Evolutionary conservation across 371 early-diverging fungal genomes (phyloP), one percentile per base, ranked within the genome.

Genomic region (Mortierella sp.): DNA sequence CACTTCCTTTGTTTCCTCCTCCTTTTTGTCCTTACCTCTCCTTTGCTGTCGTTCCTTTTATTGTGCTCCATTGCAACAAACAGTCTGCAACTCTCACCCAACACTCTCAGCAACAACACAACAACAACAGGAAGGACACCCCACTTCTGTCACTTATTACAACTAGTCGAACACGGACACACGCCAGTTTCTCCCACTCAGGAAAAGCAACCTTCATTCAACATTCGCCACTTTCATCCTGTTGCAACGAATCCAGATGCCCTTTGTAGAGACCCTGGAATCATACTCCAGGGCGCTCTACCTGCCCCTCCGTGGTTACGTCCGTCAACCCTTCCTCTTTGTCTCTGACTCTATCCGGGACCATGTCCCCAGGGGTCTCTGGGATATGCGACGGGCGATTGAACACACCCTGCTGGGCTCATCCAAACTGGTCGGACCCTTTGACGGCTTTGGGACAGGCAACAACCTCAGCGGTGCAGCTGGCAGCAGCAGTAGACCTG

Each of bases 241-340:
- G 87, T 72, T 86, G 77, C 87, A 86, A 77, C 79, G 87, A 80
- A 82, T 86, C 69, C 87, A 86, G 73, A 86, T 86, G 87, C 87
- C 87, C 14, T 79, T 86, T 77, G 87, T 86, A 55, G 87, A 86
- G 80, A 78, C 87, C 87, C 87, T 86, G 87, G 87, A 86, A 82
- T 79, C 82, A 44, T 86, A 82, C 82, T 86, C 87, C 82, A 86
- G 87, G 87, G 87, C 87, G 48, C 82, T 86, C 80, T 85, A 81
- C 79, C 74, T 86, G 44, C 87, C 87, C 50, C 53, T 86, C 61
- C 82, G 87, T 16, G 80, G 77, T 54, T 86, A 82, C 51, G 78
- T 86, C 59, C 87, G 82, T 67, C 79, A 78, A 10, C 87, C 87
- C 69, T 86, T 86, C 69, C 87, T 77, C 67, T 77, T 80, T 70